These are phyloP conservation scores for Gossypium turneri DNA, from an alignment of 345 rosid species.

Conservation along the genomic window DNA sequence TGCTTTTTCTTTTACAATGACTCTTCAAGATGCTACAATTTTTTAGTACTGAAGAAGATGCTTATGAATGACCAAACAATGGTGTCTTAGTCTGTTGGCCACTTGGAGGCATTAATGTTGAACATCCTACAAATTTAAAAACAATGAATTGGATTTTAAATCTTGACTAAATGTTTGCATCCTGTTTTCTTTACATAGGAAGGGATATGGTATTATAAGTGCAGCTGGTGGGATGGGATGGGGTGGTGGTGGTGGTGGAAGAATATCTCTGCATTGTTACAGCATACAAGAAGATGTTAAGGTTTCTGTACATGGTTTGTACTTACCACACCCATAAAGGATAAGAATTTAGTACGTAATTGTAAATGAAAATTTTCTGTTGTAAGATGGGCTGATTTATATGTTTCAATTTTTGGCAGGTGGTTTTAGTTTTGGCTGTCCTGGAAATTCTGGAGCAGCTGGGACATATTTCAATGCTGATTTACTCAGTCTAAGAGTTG, in stretches of 20 bases:
- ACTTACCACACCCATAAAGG: constrained; percentile 23
- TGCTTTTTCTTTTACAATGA: not conserved
- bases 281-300: constrained; percentile 91
- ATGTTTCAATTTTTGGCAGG: constrained; percentile 41
- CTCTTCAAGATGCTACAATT: not conserved
- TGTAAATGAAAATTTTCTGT: not conserved
- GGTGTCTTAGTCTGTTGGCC: not conserved
- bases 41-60: not conserved
- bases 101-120: not conserved
- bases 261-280: constrained; percentile 88
- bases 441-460: constrained; percentile 91
- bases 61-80: not conserved
- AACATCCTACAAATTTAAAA: constrained; percentile 11
- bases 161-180: constrained; percentile 12
- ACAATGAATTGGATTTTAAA: not conserved
- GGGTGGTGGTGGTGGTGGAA: constrained; percentile 99
- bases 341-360: not conserved
- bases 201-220: constrained; percentile 79
- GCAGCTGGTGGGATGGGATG: constrained; percentile 91
- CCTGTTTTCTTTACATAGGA: constrained; percentile 48
- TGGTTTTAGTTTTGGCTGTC: constrained; percentile 81
- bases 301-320: constrained; percentile 87
- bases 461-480: constrained; percentile 89
- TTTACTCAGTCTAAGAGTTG: constrained; percentile 75
- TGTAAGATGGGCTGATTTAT: constrained; percentile 9